Base-by-base conservation (phyloP, 106 monocot genomes). In the Apostasia shenzhenica region DNA sequence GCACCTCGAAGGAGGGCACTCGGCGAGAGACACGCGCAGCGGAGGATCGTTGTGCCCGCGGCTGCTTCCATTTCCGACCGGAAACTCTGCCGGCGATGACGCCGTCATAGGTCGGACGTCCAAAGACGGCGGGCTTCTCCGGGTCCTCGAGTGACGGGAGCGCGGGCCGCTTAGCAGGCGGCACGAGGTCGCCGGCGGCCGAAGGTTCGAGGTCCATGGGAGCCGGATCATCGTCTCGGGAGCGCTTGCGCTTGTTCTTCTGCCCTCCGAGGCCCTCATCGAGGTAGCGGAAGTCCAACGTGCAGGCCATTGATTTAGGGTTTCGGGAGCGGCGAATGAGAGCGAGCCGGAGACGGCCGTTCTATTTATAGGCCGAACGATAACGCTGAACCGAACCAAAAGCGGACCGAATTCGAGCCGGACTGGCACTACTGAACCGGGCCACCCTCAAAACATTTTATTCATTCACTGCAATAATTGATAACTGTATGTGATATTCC, bases 31-130 rank as follows among this genome's bases (percentile, higher is more conserved):
- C 89, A 37, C 73, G 78, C 48, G 68, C 37, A 39, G 97, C 84
- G 45, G 97, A 92, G 52, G 92, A 70, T 3, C 97, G 84, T 53
- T 80, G 86, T 14, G 75, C 51, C 8, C 97, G 89, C 2, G 76
- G 57, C 63, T 97, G 86, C 86, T 97, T 97, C 97, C 97, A 97
- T 67, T 82, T 86, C 44, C 95, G 86, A 3, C 95, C 95, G 41
- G 95, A 97, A 61, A 87, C 81, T 54, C 60, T 75, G 1, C 92
- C 92, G 45, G 92, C 91, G 67, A 95, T 85, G 63, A 88, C 82
- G 10, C 95, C 92, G 64, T 92, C 95, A 80, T 88, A 95, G 41
- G 86, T 86, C 47, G 91, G 88, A 10, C 75, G 79, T 1, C 88
- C 88, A 62, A 89, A 70, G 54, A 75, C 57, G 41, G 76, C 41